Base-by-base conservation (phyloP, 176 grass and related monocot genomes). In the Oryza coarctata region DNA sequence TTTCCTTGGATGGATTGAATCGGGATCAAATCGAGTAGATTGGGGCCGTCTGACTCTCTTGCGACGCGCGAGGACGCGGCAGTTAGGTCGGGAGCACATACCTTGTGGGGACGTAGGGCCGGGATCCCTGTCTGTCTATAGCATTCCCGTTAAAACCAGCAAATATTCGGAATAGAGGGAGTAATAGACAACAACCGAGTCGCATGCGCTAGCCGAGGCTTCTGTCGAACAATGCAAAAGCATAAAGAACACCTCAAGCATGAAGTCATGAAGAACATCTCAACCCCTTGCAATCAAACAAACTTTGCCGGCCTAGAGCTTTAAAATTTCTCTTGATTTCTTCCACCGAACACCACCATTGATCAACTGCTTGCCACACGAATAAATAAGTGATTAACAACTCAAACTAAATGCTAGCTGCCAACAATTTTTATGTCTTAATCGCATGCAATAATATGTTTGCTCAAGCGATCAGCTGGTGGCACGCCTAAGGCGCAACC, bases 221-320 rank as follows among this genome's bases (percentile, higher is more conserved):
- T 20, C 6, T 4, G 1, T 60, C 12, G 6, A 81, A 60, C 65
- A 77, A 77, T 17, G 47, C 18, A 60, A 4, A 62, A 52, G 27
- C 28, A 22, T 12, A 25, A n/a, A 34, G 17, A 65, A 29, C 18
- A 27, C 36, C 68, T 31, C n/a, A n/a, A n/a, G n/a, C n/a, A n/a
- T n/a, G n/a, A n/a, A n/a, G n/a, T n/a, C 28, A 22, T 12, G 33
- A n/a, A 34, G 17, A 65, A 29, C 18, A 27, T 29, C 68, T 31
- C 38, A 80, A 58, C 28, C 9, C 76, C 18, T 49, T 63, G 72
- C 27, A 82, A 86, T 61, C 58, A 78, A 77, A 86, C 67, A 78
- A 89, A 78, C 15, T 73, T 78, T 82, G 83, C 88, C 77, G 88
- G 83, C 86, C 66, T 4, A 47, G 26, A 77, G 40, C 44, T 71